Conservation (phyloP, 2,329 filamentous ascomycete species). For the Byssochlamys sp. region DNA sequence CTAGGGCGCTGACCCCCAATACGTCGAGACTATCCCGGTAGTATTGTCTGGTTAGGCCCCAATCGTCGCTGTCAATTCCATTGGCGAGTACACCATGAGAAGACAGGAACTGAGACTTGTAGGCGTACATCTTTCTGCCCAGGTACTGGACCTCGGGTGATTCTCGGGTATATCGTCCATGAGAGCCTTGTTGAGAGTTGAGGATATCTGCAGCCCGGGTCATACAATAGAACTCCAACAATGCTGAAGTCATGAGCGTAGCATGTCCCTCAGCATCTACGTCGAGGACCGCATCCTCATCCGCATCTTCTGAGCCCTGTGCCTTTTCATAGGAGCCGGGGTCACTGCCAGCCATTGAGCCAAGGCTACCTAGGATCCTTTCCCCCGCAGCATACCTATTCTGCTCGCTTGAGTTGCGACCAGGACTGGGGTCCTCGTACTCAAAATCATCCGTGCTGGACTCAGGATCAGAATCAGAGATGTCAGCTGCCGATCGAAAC, state of each 20-base stretch:
- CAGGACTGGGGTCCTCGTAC: conserved; percentile 6
- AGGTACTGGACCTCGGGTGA: conserved; percentile 34
- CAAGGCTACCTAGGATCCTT: not conserved
- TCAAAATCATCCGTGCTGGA: conserved; percentile 19
- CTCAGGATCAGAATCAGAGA: conserved; percentile 28
- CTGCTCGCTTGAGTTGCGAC: not conserved
- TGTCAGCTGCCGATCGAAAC: conserved; percentile 31
- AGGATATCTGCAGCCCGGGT: conserved; percentile 36
- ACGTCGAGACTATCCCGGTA: conserved; percentile 37
- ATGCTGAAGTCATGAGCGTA: conserved; percentile 34
- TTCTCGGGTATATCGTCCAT: conserved; percentile 27
- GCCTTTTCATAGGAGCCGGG: conserved; percentile 10
- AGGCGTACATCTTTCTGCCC: conserved; percentile 33
- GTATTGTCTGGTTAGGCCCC: conserved; percentile 25
- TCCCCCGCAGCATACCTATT: not conserved
- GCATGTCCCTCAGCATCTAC: conserved; percentile 28
- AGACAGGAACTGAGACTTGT: conserved; percentile 34
- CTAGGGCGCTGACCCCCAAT: conserved; percentile 28
- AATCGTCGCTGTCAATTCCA: conserved; percentile 31
- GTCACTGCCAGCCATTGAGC: not conserved
- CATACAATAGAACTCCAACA: conserved; percentile 38
- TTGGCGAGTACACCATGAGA: conserved; percentile 31
- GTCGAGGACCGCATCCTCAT: conserved; percentile 12
- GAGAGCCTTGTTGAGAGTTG: conserved; percentile 29
- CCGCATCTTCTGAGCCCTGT: conserved; percentile 8